A percentile compares a stretch with the other conserved stretches of the same genome.
phyloP scores from a whole-genome alignment of 2,329 filamentous ascomycete genomes.

The Ophiostoma sp. region DNA sequence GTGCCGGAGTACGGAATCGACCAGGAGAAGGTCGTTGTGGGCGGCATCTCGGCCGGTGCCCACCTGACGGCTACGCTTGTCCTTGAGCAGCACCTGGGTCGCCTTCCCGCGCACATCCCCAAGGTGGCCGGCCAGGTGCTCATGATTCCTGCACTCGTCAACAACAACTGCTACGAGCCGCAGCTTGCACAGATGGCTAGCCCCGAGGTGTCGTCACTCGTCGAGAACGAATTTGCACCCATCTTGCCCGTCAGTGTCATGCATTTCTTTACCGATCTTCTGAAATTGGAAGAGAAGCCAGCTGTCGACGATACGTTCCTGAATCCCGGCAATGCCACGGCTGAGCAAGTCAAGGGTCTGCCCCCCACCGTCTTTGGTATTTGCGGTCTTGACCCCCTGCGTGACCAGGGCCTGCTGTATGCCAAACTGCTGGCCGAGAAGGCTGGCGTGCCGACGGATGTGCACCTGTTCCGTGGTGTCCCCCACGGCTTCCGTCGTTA shows the following conservation, averaged over 20 bases:
- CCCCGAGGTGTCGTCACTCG: slow-evolving; percentile 41
- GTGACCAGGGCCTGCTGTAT: slow-evolving; percentile 29
- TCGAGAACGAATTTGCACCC: slow-evolving; percentile 43
- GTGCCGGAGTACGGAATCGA: slow-evolving; percentile 32
- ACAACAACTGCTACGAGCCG: slow-evolving; percentile 31
- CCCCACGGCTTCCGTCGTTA: slow-evolving; percentile 29
- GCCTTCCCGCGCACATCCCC: slow-evolving; percentile 37
- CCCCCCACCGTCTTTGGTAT: slow-evolving; percentile 27
- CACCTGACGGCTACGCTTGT: slow-evolving; percentile 23
- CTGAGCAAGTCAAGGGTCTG: slow-evolving; percentile 40
- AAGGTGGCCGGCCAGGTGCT: slow-evolving; percentile 43
- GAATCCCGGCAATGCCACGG: slow-evolving; percentile 42
- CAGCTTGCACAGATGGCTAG: slow-evolving; percentile 44
- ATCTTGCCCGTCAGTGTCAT: slow-evolving; percentile 46
- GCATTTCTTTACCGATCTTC: slow-evolving; percentile 36
- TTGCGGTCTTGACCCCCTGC: slow-evolving; percentile 27
- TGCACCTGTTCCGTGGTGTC: slow-evolving; percentile 29
- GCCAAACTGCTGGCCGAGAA: slow-evolving; percentile 24
- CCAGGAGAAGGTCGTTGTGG: slow-evolving; percentile 39
- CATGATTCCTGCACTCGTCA: slow-evolving; percentile 37
- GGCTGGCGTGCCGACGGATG: slow-evolving; percentile 37
- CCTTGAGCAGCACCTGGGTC: slow-evolving; percentile 25
- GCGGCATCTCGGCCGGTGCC: slow-evolving; percentile 43
- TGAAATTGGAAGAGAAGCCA: slow-evolving; percentile 32
- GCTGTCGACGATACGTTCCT: slow-evolving; percentile 39